Conservation (phyloP, 2,329 filamentous ascomycete genomes). For the Fusarium multiceps region DNA sequence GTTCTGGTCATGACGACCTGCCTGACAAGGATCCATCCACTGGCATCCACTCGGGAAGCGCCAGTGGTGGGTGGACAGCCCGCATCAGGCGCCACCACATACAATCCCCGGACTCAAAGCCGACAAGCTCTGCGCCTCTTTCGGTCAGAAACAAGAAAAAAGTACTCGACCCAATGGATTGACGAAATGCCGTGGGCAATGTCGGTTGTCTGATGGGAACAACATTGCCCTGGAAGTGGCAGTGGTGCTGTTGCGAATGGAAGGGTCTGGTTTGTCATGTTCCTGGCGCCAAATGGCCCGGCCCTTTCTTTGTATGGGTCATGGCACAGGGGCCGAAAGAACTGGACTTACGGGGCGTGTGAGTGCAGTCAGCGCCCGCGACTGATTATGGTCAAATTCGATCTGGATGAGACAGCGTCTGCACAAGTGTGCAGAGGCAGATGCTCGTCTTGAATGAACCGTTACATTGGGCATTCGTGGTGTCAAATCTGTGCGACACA, state of each 20-base stretch:
- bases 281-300: constrained; percentile 31
- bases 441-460: constrained; percentile 23
- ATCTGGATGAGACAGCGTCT: constrained; percentile 38
- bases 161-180: constrained; percentile 20
- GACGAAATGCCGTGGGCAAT: constrained; percentile 1
- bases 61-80: constrained; percentile 47
- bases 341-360: constrained; percentile 11
- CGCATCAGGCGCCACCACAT: constrained; percentile 47
- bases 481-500: constrained; percentile 39
- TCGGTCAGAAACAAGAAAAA: constrained; percentile 28
- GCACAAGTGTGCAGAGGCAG: constrained; percentile 41
- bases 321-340: constrained; percentile 30
- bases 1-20: constrained; percentile 46
- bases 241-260: constrained; percentile 9
- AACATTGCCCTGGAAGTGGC: not conserved
- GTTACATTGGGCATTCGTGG: constrained; percentile 30
- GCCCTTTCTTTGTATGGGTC: constrained; percentile 30
- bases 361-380: constrained; percentile 26
- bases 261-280: constrained; percentile 9
- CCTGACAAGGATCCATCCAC: constrained; percentile 44
- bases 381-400: constrained; percentile 29
- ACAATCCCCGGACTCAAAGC: constrained; percentile 46
- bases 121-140: constrained; percentile 42
- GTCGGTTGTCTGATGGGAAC: not conserved
- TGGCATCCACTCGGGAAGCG: constrained; percentile 48